Percentiles rank a stretch among this genome's conserved stretches.
Conservation (phyloP, 441 rosid species). For the Populus tomentosa region DNA sequence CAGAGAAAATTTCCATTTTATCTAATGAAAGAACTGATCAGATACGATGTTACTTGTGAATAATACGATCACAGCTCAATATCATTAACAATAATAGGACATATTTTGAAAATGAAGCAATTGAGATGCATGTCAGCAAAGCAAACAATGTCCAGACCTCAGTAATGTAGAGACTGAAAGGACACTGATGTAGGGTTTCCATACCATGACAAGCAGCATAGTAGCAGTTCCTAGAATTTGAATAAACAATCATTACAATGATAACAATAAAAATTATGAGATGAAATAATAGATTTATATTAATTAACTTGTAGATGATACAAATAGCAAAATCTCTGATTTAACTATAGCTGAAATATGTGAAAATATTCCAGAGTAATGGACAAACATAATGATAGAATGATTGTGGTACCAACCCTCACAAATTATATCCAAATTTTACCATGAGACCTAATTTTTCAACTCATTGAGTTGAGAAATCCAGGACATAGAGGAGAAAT, state of each 20-base stretch:
- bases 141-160: slow-evolving; percentile 41
- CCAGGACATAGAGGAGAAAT: neutral
- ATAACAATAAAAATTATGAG: neutral
- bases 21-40: neutral
- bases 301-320: neutral
- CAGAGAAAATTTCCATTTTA: neutral
- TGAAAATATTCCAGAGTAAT: neutral
- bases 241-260: slow-evolving; percentile 4
- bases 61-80: neutral
- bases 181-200: slow-evolving; percentile 61
- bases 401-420: neutral
- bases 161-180: slow-evolving; percentile 65
- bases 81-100: neutral
- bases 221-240: slow-evolving; percentile 73
- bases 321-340: neutral
- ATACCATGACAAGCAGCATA: slow-evolving; percentile 82
- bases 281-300: neutral
- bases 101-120: slow-evolving; percentile 6
- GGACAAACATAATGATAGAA: neutral
- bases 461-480: neutral
- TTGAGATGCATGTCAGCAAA: neutral
- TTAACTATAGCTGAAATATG: neutral
- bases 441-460: neutral
- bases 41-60: neutral
- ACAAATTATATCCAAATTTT: neutral